Evolutionary conservation across 2,329 filamentous ascomycete species (phyloP), one percentile per base, ranked within the genome.

Genomic region (Cladosporium oxysporum): DNA sequence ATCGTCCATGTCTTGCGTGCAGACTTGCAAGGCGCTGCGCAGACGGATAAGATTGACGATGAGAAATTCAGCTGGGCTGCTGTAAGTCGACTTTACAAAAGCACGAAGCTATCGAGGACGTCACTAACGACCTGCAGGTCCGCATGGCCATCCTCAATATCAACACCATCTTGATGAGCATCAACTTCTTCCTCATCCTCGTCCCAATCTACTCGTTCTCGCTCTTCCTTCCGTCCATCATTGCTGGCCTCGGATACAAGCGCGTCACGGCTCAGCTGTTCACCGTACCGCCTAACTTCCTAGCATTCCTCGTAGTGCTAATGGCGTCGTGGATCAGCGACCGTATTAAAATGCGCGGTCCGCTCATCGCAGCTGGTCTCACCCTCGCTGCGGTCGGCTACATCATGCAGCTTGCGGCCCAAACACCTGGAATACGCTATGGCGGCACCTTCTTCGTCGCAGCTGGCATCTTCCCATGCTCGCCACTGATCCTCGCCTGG

Each of bases 191-290:
- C 67, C 68, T 75, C 61, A 75, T 77, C 62, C 68, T 76, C 35
- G 67, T 75, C 7, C 74, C 75, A 6, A 77, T 80, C 66, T 80
- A 80, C 76, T 81, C 72, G 66, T 83, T 74, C 74, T 81, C 73
- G 66, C 74, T 83, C n/a, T 83, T 83, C 71, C 74, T 82, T 1
- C 80, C 81, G 0, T 78, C 78, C 35, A 83, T 83, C 70, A 79
- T 83, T 68, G 72, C 72, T 8, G 77, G 75, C 4, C 73, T 83
- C 33, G 79, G 79, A 4, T 81, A 82, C 69, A 76, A 69, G 31
- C 73, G 75, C 3, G 77, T 81, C 16, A 76, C 74, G 18, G 76
- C 78, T 2, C 77, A 79, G 66, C 75, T 79, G n/a, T 71, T 79
- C 58, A 79, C 76, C 14, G 77, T 78, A 0, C 77, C 77, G 10